These are phyloP conservation scores for Zygotorulaspora sp. DNA, from an alignment of 805 yeast species.

Conservation along the genomic window DNA sequence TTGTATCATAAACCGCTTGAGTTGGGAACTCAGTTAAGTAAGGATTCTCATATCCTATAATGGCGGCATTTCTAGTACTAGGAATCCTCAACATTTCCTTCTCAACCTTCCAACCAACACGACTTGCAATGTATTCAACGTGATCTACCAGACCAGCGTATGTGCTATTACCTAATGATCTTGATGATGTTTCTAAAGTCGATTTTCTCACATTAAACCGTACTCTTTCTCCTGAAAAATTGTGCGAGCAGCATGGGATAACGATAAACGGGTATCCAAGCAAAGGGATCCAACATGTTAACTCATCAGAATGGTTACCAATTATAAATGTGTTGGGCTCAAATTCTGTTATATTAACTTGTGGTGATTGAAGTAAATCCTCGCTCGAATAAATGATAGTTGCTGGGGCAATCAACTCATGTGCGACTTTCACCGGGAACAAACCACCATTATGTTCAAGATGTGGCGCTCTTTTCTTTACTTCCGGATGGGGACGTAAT, in stretches of 20 bases:
- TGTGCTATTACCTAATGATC: constrained; percentile 44
- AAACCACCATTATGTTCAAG: constrained; percentile 57
- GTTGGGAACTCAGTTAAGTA: constrained; percentile 27
- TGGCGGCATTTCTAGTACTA: constrained; percentile 87
- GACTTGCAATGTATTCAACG: constrained; percentile 60
- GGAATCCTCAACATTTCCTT: constrained; percentile 89
- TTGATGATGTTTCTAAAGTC: constrained; percentile 5
- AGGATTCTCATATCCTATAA: constrained; percentile 58
- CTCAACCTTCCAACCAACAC: constrained; percentile 80
- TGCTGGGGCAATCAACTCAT: constrained; percentile 44
- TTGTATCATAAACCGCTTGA: constrained; percentile 49
- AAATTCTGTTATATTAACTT: constrained; percentile 60
- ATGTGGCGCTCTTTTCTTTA: constrained; percentile 49
- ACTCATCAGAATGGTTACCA: constrained; percentile 93
- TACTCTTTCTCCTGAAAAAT: constrained; percentile 67
- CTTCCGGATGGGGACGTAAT: constrained; percentile 64
- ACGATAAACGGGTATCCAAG: constrained; percentile 83
- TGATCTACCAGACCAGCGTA: constrained; percentile 86
- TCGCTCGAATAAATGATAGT: constrained; percentile 35
- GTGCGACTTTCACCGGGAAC: constrained; percentile 36
- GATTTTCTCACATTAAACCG: constrained; percentile 52
- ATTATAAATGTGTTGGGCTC: constrained; percentile 72
- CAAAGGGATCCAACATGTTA: constrained; percentile 93
- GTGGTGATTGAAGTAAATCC: constrained; percentile 46
- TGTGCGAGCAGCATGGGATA: constrained; percentile 93